phyloP scores from a whole-genome alignment of 2,329 filamentous ascomycete genomes.

The Truncatella angustata region DNA sequence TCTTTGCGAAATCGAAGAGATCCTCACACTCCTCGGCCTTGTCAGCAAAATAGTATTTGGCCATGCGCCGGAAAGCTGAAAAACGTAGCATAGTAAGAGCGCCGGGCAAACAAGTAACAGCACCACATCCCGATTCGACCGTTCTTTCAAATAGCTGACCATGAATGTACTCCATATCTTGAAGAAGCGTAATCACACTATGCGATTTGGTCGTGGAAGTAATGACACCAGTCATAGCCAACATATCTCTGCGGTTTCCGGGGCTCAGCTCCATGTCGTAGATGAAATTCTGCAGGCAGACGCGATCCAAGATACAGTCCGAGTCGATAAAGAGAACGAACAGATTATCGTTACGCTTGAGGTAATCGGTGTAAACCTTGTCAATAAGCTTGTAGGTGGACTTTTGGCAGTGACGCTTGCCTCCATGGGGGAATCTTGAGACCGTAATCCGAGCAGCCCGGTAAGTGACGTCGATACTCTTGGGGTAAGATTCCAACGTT shows the following conservation, averaged over 20 bases:
- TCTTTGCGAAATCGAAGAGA: slow-evolving; percentile 94
- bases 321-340: slow-evolving; percentile 98
- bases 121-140: slow-evolving; percentile 89
- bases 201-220: slow-evolving; percentile 89
- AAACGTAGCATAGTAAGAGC: slow-evolving; percentile 95
- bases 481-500: slow-evolving; percentile 74
- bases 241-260: slow-evolving; percentile 86
- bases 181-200: slow-evolving; percentile 84
- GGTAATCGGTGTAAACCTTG: slow-evolving; percentile 83
- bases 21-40: slow-evolving; percentile 95
- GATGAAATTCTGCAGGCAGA: slow-evolving; percentile 95
- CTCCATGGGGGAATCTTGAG: slow-evolving; percentile 88
- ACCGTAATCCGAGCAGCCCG: slow-evolving; percentile 81
- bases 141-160: slow-evolving; percentile 95
- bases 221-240: slow-evolving; percentile 97
- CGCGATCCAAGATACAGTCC: slow-evolving; percentile 87
- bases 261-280: slow-evolving; percentile 98
- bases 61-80: slow-evolving; percentile 94
- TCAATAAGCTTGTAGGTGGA: slow-evolving; percentile 90
- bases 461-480: slow-evolving; percentile 88
- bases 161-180: slow-evolving; percentile 98
- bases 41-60: slow-evolving; percentile 97
- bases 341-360: slow-evolving; percentile 83
- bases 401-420: slow-evolving; percentile 93
- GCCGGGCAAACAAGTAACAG: slow-evolving; percentile 91